Percentiles rank a stretch among this genome's conserved stretches.
Conservation (phyloP, 2,329 filamentous ascomycete species). For the Metarhizium album region DNA sequence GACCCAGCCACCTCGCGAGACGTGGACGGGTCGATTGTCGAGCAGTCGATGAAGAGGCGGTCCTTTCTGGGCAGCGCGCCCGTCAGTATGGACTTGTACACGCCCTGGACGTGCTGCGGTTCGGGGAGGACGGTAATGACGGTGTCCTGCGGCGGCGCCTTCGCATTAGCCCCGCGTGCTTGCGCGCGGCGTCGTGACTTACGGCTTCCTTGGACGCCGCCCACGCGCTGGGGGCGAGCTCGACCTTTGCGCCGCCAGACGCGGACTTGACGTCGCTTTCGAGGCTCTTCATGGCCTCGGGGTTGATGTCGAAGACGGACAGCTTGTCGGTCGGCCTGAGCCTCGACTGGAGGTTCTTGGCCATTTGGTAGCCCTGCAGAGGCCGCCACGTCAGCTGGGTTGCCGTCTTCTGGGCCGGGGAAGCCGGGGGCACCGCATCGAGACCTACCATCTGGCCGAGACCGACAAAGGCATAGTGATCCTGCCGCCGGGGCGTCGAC, state of each 20-base stretch:
- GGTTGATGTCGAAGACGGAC: conserved; percentile 47
- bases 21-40: conserved; percentile 85
- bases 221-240: conserved; percentile 32
- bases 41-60: conserved; percentile 88
- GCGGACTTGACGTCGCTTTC: conserved; percentile 35
- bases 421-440: neutral
- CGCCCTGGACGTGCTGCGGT: conserved; percentile 73
- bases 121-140: conserved; percentile 86
- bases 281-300: conserved; percentile 33
- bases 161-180: neutral
- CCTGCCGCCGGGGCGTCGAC: conserved; percentile 32
- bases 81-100: conserved; percentile 67
- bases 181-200: too few relatives aligned
- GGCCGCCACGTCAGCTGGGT: neutral
- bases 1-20: conserved; percentile 66
- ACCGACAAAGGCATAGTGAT: conserved; percentile 49
- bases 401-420: neutral
- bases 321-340: conserved; percentile 39
- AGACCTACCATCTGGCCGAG: conserved; percentile 49
- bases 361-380: conserved; percentile 49
- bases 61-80: conserved; percentile 39
- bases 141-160: conserved; percentile 48
- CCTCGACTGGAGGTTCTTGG: conserved; percentile 49
- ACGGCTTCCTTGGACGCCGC: conserved; percentile 44
- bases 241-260: conserved; percentile 33